A percentile compares a stretch with the other conserved stretches of the same genome.
phyloP scores from a whole-genome alignment of 345 rosid genomes.

The Hevea brasiliensis region DNA sequence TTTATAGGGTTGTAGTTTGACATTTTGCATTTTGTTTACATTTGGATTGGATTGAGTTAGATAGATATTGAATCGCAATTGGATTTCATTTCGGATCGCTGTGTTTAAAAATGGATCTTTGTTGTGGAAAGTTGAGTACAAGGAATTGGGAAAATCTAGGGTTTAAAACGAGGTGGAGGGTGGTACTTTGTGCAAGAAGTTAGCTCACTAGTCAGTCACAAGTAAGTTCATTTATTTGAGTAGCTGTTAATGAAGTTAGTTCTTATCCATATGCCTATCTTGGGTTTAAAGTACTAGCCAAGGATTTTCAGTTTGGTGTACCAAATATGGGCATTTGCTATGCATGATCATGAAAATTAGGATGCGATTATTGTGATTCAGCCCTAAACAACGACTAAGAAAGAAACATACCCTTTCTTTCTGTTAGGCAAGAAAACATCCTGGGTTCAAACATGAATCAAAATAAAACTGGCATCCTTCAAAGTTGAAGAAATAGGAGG shows the following conservation, averaged over 20 bases:
- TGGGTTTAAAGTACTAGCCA: conserved; percentile 13
- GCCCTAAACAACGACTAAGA: too few relatives aligned
- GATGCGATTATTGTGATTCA: not conserved
- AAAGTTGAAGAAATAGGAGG: too few relatives aligned
- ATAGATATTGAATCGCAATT: too few relatives aligned
- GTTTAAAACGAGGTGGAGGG: not conserved
- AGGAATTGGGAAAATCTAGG: not conserved
- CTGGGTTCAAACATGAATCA: too few relatives aligned
- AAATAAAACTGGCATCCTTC: too few relatives aligned
- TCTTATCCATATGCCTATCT: not conserved
- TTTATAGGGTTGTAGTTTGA: not conserved
- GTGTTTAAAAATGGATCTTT: not conserved
- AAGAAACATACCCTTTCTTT: too few relatives aligned
- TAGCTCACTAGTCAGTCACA: too few relatives aligned
- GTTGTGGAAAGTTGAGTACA: not conserved
- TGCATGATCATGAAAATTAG: not conserved
- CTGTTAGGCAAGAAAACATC: too few relatives aligned
- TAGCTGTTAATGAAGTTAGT: not conserved
- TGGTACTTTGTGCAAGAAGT: too few relatives aligned
- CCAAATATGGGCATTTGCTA: not conserved
- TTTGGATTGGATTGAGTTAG: conserved; percentile 2
- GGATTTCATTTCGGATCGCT: not conserved
- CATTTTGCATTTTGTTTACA: not conserved
- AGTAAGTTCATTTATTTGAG: not conserved
- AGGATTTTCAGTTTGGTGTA: not conserved